Base-by-base conservation (phyloP, 2,329 filamentous ascomycete genomes). In the Lachnellula suecica region DNA sequence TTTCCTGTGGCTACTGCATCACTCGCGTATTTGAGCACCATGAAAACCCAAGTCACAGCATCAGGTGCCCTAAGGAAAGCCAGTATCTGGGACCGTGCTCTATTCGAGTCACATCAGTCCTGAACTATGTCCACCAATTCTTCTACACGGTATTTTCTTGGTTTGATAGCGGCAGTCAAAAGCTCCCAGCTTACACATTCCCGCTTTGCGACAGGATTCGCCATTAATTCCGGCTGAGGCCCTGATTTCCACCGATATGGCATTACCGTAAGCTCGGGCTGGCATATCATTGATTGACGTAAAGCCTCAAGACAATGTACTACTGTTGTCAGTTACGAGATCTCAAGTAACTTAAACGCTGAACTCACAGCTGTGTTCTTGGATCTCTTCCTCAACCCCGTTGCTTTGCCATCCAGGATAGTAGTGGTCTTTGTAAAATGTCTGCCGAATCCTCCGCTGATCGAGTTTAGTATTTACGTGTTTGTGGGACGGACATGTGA, bases 221-320 rank as follows among this genome's bases (percentile, higher is more conserved):
- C 43, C n/a, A 31, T 45, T 11, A 45, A 20, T 34, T 31, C 43
- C n/a, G 43, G 43, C 9, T 31, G 13, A 4, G 43, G 43, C 2
- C 19, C 19, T n/a, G 24, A 31, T 45, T 19, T 34, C 43, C 43
- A 45, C 8, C n/a, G 24, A 23, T 34, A 45, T n/a, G 43, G 25
- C 43, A 45, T 45, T 34, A 34, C 27, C 34, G 43, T 45, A 11
- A 45, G 24, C 23, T 45, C 43, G 43, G 43, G 43, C 22, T 45
- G 43, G 43, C 27, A 45, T 19, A 45, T 45, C 24, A 45, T 20
- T 29, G 43, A 45, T 35, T 45, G 43, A 17, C 43, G 43, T 45
- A 45, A 31, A 35, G 43, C 29, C 19, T 45, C 27, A 17, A 45
- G 43, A 34, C 43, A 45, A 45, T 45, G 43, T 13, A 45, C 43